Evolutionary conservation across 306 rosid genomes (phyloP).

Genomic region (Vicia villosa): DNA sequence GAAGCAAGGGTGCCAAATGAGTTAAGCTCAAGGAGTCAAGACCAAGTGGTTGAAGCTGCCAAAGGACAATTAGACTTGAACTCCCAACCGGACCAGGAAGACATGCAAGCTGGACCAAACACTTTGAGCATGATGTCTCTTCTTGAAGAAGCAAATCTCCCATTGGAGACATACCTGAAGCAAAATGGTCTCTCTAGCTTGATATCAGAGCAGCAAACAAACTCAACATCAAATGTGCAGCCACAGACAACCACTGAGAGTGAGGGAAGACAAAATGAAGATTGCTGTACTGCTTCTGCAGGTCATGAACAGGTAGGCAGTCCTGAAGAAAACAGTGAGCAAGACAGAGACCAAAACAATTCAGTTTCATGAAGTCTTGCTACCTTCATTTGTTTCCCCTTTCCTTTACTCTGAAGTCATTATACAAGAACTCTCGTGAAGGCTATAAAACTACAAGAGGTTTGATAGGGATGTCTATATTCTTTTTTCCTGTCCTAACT

Average conservation of each 20-base stretch:
- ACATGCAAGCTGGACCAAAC: constrained; percentile 49
- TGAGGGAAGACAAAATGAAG: constrained; percentile 62
- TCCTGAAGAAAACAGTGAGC: constrained; percentile 58
- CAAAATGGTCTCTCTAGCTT: constrained; percentile 90
- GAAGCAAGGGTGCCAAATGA: constrained; percentile 68
- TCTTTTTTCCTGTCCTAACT: constrained; percentile 14
- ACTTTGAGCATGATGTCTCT: constrained; percentile 76
- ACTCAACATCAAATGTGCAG: constrained; percentile 59
- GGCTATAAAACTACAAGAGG: constrained; percentile 31
- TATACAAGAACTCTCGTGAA: constrained; percentile 22
- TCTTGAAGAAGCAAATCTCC: constrained; percentile 84
- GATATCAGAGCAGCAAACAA: constrained; percentile 69
- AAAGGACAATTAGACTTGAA: constrained; percentile 85
- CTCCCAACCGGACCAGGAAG: constrained; percentile 75
- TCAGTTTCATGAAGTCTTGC: constrained; percentile 44
- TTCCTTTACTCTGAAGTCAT: constrained; percentile 33
- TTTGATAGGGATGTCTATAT: constrained; percentile 34
- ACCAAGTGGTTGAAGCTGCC: constrained; percentile 56
- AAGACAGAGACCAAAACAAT: constrained; percentile 60
- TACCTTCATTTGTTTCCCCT: constrained; percentile 10
- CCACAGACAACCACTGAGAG: constrained; percentile 60
- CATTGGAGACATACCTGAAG: constrained; percentile 76
- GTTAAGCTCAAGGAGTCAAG: constrained; percentile 61
- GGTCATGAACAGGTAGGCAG: constrained; percentile 60
- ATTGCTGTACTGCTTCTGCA: constrained; percentile 51